These are phyloP conservation scores for Clonostachys chloroleuca DNA, from an alignment of 2,329 filamentous ascomycete genomes.

Conservation along the genomic window DNA sequence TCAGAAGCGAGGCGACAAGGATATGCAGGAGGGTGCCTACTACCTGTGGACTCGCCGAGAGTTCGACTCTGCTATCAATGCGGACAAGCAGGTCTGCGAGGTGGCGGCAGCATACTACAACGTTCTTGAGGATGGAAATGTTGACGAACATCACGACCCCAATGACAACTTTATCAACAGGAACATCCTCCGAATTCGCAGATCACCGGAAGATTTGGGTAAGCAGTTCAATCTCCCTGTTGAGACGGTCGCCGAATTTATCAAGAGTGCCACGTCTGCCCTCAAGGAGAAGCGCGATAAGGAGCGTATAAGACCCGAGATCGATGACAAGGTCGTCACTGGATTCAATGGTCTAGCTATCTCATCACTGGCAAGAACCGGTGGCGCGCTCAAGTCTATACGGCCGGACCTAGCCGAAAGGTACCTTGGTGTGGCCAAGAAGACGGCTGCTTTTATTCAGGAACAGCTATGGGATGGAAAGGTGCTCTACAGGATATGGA, in stretches of 20 bases:
- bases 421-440: conserved; percentile 63
- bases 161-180: conserved; percentile 94
- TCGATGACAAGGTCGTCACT: conserved; percentile 86
- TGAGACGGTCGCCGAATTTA: conserved; percentile 62
- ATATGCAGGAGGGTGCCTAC: conserved; percentile 87
- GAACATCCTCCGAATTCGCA: conserved; percentile 76
- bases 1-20: conserved; percentile 66
- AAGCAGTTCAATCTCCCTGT: conserved; percentile 70
- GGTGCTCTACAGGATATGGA: conserved; percentile 71
- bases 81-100: conserved; percentile 55
- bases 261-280: conserved; percentile 63
- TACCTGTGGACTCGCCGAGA: conserved; percentile 93
- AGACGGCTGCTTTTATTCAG: conserved; percentile 69
- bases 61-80: conserved; percentile 66
- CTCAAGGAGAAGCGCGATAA: conserved; percentile 68
- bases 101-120: conserved; percentile 83
- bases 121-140: conserved; percentile 79
- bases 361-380: conserved; percentile 71
- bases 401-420: conserved; percentile 50
- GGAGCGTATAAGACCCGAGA: conserved; percentile 69
- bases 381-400: conserved; percentile 59
- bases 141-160: conserved; percentile 75
- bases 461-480: conserved; percentile 68
- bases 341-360: conserved; percentile 89
- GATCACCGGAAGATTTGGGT: conserved; percentile 64